Percentiles rank a stretch among this genome's conserved stretches.
Conservation (phyloP, 768 basidiomycete genomes). For the Punctularia strigosozonata region DNA sequence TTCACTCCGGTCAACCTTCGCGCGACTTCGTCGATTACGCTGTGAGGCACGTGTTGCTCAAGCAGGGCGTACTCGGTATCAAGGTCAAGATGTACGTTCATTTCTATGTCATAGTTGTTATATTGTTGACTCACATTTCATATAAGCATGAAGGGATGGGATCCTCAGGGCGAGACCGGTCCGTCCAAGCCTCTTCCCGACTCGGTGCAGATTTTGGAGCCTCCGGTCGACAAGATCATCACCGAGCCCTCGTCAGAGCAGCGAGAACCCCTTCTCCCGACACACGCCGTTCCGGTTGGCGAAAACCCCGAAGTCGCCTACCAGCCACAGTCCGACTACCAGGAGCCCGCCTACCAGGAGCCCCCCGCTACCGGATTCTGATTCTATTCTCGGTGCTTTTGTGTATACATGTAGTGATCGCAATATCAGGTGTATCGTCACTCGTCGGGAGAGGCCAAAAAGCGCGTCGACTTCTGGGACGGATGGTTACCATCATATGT, state of each 20-base stretch:
- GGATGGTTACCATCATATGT: too few relatives aligned
- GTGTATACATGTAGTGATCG: too few relatives aligned
- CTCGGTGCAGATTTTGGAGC: conserved; percentile 82
- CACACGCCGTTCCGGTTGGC: conserved; percentile 34
- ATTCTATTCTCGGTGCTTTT: too few relatives aligned
- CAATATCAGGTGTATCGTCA: too few relatives aligned
- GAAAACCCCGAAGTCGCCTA: conserved; percentile 35
- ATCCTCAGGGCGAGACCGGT: conserved; percentile 83
- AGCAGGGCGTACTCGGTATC: conserved; percentile 98
- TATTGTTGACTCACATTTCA: conserved; percentile 7
- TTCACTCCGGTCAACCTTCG: conserved; percentile 96
- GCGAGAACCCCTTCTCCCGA: conserved; percentile 47
- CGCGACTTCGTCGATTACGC: conserved; percentile 96
- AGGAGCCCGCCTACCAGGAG: too few relatives aligned
- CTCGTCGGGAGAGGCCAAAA: too few relatives aligned
- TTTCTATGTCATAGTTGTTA: not conserved
- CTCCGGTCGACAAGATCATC: conserved; percentile 82
- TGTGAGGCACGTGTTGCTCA: conserved; percentile 93
- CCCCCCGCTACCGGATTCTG: too few relatives aligned
- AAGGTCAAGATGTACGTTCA: conserved; percentile 92
- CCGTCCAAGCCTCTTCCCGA: conserved; percentile 94
- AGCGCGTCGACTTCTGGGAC: too few relatives aligned
- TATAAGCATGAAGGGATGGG: conserved; percentile 88
- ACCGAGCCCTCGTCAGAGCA: conserved; percentile 87
- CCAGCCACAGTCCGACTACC: conserved; percentile 25